Evolutionary conservation across 768 basidiomycete genomes (phyloP), one percentile per base, ranked within the genome.

Genomic region (Russula brevipes): DNA sequence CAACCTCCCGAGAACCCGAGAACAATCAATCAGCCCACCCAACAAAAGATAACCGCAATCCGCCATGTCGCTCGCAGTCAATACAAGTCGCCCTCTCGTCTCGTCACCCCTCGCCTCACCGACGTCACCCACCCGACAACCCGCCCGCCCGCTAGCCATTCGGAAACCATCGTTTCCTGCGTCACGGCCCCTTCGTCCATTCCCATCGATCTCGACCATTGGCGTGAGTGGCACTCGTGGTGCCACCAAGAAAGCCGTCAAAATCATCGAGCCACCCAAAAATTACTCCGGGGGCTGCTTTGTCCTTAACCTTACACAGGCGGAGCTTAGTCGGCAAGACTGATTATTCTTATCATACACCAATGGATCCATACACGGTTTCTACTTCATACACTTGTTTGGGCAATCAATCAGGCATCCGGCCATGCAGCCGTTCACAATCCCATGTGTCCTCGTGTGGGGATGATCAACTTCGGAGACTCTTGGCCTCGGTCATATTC

Each of bases 281-380:
- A 85, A 88, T 72, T 84, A 83, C 74, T 81, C 82, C 72, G 78
- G 79, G 53, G 83, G 82, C 44, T 71, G 73, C 59, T 93, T 91
- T 69, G 78, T 87, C 64, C 83, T 94, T 57, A 82, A 92, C 74
- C 80, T 94, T 61, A 91, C 91, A 0, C 91, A 91, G 72, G 89
- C 84, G 8, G 91, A 94, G 73, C 81, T 94, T 72, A 82, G 88
- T 73, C 79, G 89, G 70, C 86, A 85, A 74, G 81, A 82, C 67
- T 82, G 71, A 77, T 47, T 41, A 16, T 44, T 31, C 24, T 33
- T 42, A 24, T 24, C 24, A 24, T 24, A 24, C 24, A 24, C 24
- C 24, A 24, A 24, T 24, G 41, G 39, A 33, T 11, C 2, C 11
- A 14, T 7, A 16, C 42, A 33, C 38, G 38, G 38, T 16, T 16